Evolutionary conservation across 164 flowering plant species (phyloP), one percentile per base, ranked within the genome.

Genomic region (Tetrastigma voinierianum): DNA sequence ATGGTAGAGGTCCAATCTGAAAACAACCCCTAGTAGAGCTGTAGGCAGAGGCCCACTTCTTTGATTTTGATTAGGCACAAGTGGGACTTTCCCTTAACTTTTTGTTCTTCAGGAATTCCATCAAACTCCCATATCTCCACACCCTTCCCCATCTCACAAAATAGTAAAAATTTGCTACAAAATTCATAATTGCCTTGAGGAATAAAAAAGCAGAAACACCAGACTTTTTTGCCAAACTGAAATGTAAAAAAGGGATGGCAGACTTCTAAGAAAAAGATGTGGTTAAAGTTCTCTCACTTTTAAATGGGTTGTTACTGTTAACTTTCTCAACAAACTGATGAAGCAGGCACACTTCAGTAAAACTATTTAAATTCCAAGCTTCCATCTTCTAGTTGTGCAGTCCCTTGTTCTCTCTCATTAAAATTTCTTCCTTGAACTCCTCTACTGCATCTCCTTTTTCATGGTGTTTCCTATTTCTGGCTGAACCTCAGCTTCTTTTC

Each of bases 321-420:
- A 59, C 65, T 51, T 61, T 70, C 57, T 59, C 16, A 43, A 45
- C 54, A 62, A 51, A 67, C 60, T 76, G 61, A 59, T 68, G 58
- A 54, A 21, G 69, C 57, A 71, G 18, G 20, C 58, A 54, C 45
- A 44, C 72, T 67, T 49, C 60, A 53, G 51, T 45, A 59, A 18
- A 73, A 72, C 81, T 81, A 81, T 82, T 49, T 83, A 82, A 75
- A 75, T 76, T 71, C 68, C 74, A 69, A 64, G 61, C 56, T 62
- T 70, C 58, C 70, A 66, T 71, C 66, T 67, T 62, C 20, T 15
- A 64, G 43, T 69, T 52, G 24, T 47, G 54, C 59, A 59, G 70
- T 24, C 67, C 64, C 24, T 1, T 43, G 48, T 32, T 25, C 9
- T 49, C 64, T 44, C 71, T 47, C 54, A 62, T 78, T 51, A 68